Base-by-base conservation (phyloP, 768 basidiomycete species). In the Tricholoma furcatifolium region DNA sequence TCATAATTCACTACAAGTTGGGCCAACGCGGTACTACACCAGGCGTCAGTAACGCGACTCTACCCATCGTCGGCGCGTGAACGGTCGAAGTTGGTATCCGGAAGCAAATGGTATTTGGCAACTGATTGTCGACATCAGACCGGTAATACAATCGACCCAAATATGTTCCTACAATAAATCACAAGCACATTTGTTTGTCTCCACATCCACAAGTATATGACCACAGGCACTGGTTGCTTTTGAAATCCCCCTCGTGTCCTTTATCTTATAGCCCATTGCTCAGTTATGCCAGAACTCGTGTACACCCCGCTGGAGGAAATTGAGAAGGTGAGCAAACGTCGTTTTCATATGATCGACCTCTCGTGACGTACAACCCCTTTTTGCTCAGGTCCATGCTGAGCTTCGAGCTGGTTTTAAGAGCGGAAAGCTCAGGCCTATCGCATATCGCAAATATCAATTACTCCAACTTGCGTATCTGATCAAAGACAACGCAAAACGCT, bases 361-460 rank as follows among this genome's bases (percentile, higher is more conserved):
- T 17, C 23, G 20, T 42, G 39, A 23, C 23, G 9, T 17, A 43
- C 15, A 35, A 23, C 12, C 17, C 9, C 9, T 24, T 38, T 4
- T 43, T 41, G 11, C 51, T 7, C 48, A 89, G 87, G 81, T 86
- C 51, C 80, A 81, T 49, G 71, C 72, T 21, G 71, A 74, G 41
- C 70, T 92, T 18, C 73, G 69, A 23, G 70, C 73, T n/a, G 80
- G 78, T 5, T 92, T 91, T 67, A 70, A 69, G 27, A 69, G 81
- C 1, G 87, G 88, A 14, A 90, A 84, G 64, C 79, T 82, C 38
- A 83, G 73, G 61, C 68, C 80, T n/a, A 72, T 92, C 50, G 76
- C 75, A 11, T 90, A 77, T 62, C 77, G 92, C 61, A 91, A 85
- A 67, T 77, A 82, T 40, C 90, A 92, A 69, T 74, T 94, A 21